A percentile compares a stretch with the other conserved stretches of the same genome.
Evolutionary conservation across 345 rosid genomes (phyloP).

Genomic region (Gossypium longicalyx): DNA sequence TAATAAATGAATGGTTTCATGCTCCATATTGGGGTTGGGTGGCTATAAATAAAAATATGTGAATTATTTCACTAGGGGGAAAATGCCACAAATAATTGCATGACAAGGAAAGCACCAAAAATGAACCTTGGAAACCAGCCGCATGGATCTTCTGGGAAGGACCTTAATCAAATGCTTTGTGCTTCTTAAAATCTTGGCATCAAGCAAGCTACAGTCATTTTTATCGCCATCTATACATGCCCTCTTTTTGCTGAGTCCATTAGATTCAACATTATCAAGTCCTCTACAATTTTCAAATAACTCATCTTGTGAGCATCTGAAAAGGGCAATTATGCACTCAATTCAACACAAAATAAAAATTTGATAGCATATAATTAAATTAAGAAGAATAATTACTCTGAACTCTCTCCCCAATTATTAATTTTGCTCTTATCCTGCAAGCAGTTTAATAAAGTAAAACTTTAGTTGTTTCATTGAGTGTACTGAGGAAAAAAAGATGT

Average conservation of each 20-base stretch:
- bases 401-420: conserved; percentile 42
- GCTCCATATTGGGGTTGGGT: too few species aligned
- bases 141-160: conserved; percentile 53
- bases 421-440: conserved; percentile 62
- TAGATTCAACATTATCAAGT: conserved; percentile 24
- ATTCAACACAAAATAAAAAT: conserved; percentile 8
- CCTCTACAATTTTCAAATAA: conserved; percentile 10
- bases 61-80: too few species aligned
- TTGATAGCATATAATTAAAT: background rate
- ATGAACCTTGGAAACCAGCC: conserved; percentile 56
- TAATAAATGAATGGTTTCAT: too few species aligned
- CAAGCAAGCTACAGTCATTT: conserved; percentile 15
- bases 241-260: conserved; percentile 34
- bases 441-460: conserved; percentile 21
- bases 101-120: conserved; percentile 11
- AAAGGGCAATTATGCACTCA: conserved; percentile 13
- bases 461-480: conserved; percentile 12
- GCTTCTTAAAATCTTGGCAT: conserved; percentile 35
- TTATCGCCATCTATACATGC: conserved; percentile 14
- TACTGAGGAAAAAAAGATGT: background rate
- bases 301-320: conserved; percentile 42
- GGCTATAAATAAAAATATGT: too few species aligned
- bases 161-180: conserved; percentile 27
- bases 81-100: too few species aligned
- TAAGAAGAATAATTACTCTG: conserved; percentile 44